Percentiles rank a stretch among this genome's conserved stretches.
Conservation (phyloP, 2,329 filamentous ascomycete genomes). For the Ascosphaera pollenicola region DNA sequence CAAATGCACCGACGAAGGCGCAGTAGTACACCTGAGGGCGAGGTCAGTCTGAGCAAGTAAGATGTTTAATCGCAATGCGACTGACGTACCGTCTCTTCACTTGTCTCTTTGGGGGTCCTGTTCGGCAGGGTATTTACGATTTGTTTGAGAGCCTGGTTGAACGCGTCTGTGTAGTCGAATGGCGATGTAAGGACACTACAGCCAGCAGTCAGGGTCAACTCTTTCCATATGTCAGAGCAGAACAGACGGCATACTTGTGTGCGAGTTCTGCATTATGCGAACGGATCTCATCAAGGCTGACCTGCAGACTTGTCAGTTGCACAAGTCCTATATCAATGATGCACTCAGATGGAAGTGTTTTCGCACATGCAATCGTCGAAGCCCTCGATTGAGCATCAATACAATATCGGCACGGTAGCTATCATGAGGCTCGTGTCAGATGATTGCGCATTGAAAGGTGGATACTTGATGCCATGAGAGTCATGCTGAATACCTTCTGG, state of each 20-base stretch:
- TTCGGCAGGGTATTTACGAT: conserved; percentile 62
- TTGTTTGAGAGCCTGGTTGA: conserved; percentile 75
- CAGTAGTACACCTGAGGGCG: conserved; percentile 53
- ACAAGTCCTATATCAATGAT: conserved; percentile 1
- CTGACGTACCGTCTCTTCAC: conserved; percentile 42
- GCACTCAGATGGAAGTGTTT: background rate
- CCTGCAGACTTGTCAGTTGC: conserved; percentile 14
- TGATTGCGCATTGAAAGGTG: conserved; percentile 21
- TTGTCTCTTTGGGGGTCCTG: conserved; percentile 51
- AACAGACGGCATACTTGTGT: conserved; percentile 26
- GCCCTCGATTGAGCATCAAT: conserved; percentile 42
- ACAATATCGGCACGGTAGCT: conserved; percentile 86
- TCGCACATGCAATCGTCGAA: conserved; percentile 33
- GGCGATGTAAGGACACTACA: conserved; percentile 50
- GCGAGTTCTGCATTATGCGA: conserved; percentile 69
- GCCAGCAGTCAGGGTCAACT: no score
- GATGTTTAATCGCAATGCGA: conserved; percentile 1
- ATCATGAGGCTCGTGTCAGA: conserved; percentile 13
- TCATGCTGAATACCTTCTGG: conserved; percentile 25
- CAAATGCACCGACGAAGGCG: conserved; percentile 91
- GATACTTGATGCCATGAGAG: conserved; percentile 1
- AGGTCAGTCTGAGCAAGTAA: conserved; percentile 1
- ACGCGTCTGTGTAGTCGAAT: conserved; percentile 73
- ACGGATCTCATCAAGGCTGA: conserved; percentile 78
- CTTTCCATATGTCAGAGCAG: no score